A percentile compares a stretch with the other conserved stretches of the same genome.
Evolutionary conservation across 2,329 filamentous ascomycete species (phyloP).

Genomic region (Fusarium devonianum): DNA sequence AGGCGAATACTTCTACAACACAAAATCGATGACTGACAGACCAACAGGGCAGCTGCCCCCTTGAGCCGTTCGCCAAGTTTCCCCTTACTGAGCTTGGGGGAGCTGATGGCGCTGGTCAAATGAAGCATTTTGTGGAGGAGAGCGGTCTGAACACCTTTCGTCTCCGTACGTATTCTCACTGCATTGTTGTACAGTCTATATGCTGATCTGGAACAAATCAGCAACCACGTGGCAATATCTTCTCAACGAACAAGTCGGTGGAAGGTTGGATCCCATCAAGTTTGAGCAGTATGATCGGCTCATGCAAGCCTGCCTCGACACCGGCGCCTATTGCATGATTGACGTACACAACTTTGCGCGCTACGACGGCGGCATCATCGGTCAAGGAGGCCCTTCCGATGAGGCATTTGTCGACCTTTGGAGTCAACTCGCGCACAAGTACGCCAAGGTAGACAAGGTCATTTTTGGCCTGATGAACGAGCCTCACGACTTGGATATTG

Average conservation of each 20-base stretch:
- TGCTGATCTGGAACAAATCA: slow-evolving; percentile 1
- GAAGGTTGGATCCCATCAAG: slow-evolving; percentile 56
- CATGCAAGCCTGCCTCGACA: slow-evolving; percentile 62
- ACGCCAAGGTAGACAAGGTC: slow-evolving; percentile 59
- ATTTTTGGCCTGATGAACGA: slow-evolving; percentile 76
- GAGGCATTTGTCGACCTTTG: slow-evolving; percentile 66
- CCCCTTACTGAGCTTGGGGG: slow-evolving; percentile 45
- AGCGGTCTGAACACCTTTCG: slow-evolving; percentile 63
- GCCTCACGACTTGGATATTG: slow-evolving; percentile 66
- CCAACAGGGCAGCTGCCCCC: slow-evolving; percentile 50
- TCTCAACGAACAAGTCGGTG: slow-evolving; percentile 59
- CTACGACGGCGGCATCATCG: slow-evolving; percentile 68
- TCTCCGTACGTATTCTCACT: slow-evolving; percentile 49
- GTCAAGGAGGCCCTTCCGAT: slow-evolving; percentile 69
- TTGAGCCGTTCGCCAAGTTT: slow-evolving; percentile 44
- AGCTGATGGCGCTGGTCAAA: slow-evolving; percentile 56
- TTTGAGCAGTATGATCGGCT: slow-evolving; percentile 61
- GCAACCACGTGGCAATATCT: slow-evolving; percentile 65
- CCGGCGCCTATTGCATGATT: slow-evolving; percentile 66
- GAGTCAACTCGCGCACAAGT: slow-evolving; percentile 64
- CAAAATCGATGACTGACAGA: neutral
- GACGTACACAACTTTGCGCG: slow-evolving; percentile 67
- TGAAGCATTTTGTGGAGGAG: slow-evolving; percentile 63
- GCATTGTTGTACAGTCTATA: neutral
- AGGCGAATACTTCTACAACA: slow-evolving; percentile 8